A percentile compares a stretch with the other conserved stretches of the same genome.
phyloP scores from a whole-genome alignment of 129 eudicot species.

The Oenanthe sinensis region DNA sequence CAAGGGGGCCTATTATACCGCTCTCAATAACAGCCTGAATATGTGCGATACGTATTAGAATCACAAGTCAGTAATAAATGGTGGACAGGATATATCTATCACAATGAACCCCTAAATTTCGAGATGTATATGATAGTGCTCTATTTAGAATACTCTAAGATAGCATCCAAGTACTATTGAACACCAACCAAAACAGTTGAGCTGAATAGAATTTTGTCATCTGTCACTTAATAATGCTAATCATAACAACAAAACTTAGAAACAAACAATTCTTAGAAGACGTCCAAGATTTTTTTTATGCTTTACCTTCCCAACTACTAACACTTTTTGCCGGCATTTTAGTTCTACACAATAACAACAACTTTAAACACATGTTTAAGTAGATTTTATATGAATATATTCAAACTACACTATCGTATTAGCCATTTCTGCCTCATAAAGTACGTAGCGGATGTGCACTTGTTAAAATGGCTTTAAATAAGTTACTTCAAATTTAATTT shows the following conservation, averaged over 20 bases:
- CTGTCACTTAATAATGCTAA: not conserved
- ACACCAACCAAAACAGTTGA: not conserved
- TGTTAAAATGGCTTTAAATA: too few species aligned
- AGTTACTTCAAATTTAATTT: too few species aligned
- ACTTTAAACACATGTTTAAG: too few species aligned
- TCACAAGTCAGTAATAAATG: not conserved
- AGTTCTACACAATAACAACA: not conserved
- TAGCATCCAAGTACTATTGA: not conserved
- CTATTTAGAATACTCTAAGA: not conserved
- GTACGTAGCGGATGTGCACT: too few species aligned
- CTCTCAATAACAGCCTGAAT: constrained; percentile 68
- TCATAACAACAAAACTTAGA: too few species aligned
- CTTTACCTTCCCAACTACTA: not conserved
- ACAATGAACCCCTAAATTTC: not conserved
- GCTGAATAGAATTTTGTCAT: not conserved
- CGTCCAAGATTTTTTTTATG: not conserved
- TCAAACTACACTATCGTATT: too few species aligned
- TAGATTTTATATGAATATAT: too few species aligned
- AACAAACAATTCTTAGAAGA: not conserved
- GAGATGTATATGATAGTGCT: not conserved
- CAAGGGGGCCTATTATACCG: constrained; percentile 57
- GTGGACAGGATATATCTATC: not conserved
- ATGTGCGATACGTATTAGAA: not conserved
- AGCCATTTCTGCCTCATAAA: too few species aligned
- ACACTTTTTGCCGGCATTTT: not conserved